Evolutionary conservation across 2,329 filamentous ascomycete species (phyloP).

Genomic region (Aspergillaceae sp.): DNA sequence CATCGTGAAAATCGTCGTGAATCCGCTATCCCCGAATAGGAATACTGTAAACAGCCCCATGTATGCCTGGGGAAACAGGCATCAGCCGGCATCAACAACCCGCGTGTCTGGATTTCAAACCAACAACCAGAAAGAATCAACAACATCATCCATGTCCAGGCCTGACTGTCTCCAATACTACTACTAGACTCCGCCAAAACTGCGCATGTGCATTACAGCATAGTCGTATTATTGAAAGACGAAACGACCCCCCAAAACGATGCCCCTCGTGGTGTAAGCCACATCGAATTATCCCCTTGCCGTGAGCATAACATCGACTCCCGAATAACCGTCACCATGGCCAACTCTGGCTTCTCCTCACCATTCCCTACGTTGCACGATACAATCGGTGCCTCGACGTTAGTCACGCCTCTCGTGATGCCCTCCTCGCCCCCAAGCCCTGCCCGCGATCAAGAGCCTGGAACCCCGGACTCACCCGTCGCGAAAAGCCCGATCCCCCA

Average conservation of each 20-base stretch:
- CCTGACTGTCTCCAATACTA: too few species aligned
- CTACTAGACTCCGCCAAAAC: too few species aligned
- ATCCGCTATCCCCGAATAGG: not conserved
- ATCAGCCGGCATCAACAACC: slow-evolving; percentile 4
- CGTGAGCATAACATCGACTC: not conserved
- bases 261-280: not conserved
- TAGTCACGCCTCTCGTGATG: slow-evolving; percentile 30
- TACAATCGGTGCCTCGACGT: slow-evolving; percentile 33
- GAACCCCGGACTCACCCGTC: slow-evolving; percentile 11
- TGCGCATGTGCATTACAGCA: too few species aligned
- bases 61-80: slow-evolving; percentile 5
- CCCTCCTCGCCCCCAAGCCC: slow-evolving; percentile 26
- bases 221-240: not conserved
- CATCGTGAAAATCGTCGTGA: not conserved
- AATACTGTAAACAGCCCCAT: slow-evolving; percentile 1
- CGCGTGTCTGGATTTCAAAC: too few species aligned
- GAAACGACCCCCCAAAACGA: slow-evolving; percentile 5
- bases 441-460: slow-evolving; percentile 5
- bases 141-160: too few species aligned
- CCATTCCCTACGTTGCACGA: slow-evolving; percentile 35
- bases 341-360: slow-evolving; percentile 28
- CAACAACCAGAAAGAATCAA: too few species aligned
- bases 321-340: slow-evolving; percentile 22
- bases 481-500: slow-evolving; percentile 17
- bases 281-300: slow-evolving; percentile 1